phyloP scores from a whole-genome alignment of 2,329 filamentous ascomycete genomes.

The Clonostachys chloroleuca region DNA sequence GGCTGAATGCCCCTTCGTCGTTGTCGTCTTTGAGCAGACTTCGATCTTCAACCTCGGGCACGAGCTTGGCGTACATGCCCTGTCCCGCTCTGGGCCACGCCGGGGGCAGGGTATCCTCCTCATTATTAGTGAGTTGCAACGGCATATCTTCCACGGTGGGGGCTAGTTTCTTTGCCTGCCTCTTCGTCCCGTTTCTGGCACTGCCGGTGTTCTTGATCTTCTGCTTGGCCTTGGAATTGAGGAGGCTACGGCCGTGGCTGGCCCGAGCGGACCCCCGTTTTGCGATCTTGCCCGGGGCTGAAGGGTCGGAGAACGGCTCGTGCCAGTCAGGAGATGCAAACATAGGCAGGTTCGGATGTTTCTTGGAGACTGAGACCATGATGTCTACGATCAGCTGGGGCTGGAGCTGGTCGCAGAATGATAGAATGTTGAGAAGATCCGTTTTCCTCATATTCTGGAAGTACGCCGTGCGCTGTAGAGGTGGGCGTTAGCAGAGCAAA shows the following conservation, averaged over 20 bases:
- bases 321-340: slow-evolving; percentile 36
- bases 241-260: slow-evolving; percentile 4
- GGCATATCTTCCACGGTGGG: slow-evolving; percentile 15
- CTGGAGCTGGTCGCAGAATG: slow-evolving; percentile 32
- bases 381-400: slow-evolving; percentile 34
- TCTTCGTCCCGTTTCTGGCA: not conserved
- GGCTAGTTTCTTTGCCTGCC: slow-evolving; percentile 1
- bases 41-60: slow-evolving; percentile 29
- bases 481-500: not conserved
- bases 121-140: slow-evolving; percentile 10
- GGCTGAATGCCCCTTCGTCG: slow-evolving; percentile 36
- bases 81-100: slow-evolving; percentile 33
- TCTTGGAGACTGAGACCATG: slow-evolving; percentile 34
- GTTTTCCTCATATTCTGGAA: slow-evolving; percentile 27
- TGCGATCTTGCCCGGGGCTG: not conserved
- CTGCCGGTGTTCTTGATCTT: slow-evolving; percentile 1
- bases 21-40: slow-evolving; percentile 28
- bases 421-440: slow-evolving; percentile 32
- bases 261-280: not conserved
- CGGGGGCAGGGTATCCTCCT: slow-evolving; percentile 25
- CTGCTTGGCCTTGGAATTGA: slow-evolving; percentile 4
- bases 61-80: slow-evolving; percentile 31
- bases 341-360: slow-evolving; percentile 34
- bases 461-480: slow-evolving; percentile 27
- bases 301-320: slow-evolving; percentile 3